Conservation (phyloP, 495 filamentous ascomycete genomes). For the Hyaloscypha hepaticicola region DNA sequence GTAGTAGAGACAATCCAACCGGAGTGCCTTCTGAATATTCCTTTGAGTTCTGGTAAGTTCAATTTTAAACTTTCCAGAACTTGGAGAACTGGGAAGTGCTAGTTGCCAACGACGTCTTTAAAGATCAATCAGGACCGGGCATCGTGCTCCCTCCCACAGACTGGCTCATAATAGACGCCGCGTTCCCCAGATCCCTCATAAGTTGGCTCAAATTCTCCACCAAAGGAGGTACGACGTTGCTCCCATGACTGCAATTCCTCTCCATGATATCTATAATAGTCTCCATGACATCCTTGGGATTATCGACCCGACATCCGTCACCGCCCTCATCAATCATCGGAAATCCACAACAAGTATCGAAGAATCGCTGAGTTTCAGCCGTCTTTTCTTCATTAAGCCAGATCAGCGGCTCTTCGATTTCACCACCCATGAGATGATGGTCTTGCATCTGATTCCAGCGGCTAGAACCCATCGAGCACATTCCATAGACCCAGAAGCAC, state of each 20-base stretch:
- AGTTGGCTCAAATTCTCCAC: conserved; percentile 13
- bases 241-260: conserved; percentile 41
- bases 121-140: neutral
- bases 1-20: too few species aligned
- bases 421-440: conserved; percentile 16
- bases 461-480: conserved; percentile 36
- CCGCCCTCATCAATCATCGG: conserved; percentile 10
- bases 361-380: conserved; percentile 5
- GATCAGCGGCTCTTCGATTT: conserved; percentile 21
- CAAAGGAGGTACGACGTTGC: conserved; percentile 1
- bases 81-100: too few species aligned
- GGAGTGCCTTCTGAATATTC: too few species aligned
- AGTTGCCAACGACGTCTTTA: neutral
- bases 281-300: conserved; percentile 48
- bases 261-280: conserved; percentile 46
- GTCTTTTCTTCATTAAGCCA: conserved; percentile 16
- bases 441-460: conserved; percentile 24
- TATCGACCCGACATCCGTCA: conserved; percentile 35
- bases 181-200: conserved; percentile 13
- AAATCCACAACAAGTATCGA: conserved; percentile 4
- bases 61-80: too few species aligned
- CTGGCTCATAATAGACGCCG: conserved; percentile 3
- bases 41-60: too few species aligned
- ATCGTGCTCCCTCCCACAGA: neutral
- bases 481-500: conserved; percentile 59